These are phyloP conservation scores for Lentinula sp. DNA, from an alignment of 768 basidiomycete genomes.

Conservation along the genomic window DNA sequence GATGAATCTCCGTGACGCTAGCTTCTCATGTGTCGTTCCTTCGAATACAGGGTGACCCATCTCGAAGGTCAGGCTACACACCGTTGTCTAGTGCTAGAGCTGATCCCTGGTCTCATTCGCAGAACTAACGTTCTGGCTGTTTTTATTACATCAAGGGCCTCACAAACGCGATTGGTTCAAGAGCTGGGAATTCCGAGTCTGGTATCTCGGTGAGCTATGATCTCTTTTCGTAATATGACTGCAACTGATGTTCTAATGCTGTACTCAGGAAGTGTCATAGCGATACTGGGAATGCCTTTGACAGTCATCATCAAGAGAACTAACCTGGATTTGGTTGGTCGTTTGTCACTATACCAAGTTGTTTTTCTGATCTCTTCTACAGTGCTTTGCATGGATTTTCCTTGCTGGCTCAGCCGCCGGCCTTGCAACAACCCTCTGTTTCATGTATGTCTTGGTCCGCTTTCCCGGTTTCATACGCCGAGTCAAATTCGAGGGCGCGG, in stretches of 20 bases:
- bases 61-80: slow-evolving; percentile 52
- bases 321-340: slow-evolving; percentile 50
- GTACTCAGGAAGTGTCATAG: slow-evolving; percentile 50
- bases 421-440: slow-evolving; percentile 60
- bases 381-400: slow-evolving; percentile 76
- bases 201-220: slow-evolving; percentile 54
- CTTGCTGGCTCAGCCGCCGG: slow-evolving; percentile 64
- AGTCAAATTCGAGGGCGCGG: slow-evolving; percentile 70
- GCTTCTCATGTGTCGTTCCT: slow-evolving; percentile 5
- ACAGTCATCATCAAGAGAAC: slow-evolving; percentile 55
- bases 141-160: slow-evolving; percentile 74
- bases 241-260: slow-evolving; percentile 7
- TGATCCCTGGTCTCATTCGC: slow-evolving; percentile 3
- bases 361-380: slow-evolving; percentile 8
- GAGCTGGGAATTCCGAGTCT: slow-evolving; percentile 71
- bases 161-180: slow-evolving; percentile 70
- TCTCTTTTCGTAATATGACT: not conserved
- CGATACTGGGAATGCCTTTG: slow-evolving; percentile 68
- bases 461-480: slow-evolving; percentile 68
- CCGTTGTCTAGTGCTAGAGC: not conserved
- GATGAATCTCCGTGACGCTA: not conserved
- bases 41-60: slow-evolving; percentile 56
- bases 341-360: slow-evolving; percentile 1
- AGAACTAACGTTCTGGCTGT: slow-evolving; percentile 83
- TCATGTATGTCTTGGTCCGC: slow-evolving; percentile 63